These are phyloP conservation scores for Apiospora pterosperma DNA, from an alignment of 2,329 filamentous ascomycete species.

Conservation along the genomic window DNA sequence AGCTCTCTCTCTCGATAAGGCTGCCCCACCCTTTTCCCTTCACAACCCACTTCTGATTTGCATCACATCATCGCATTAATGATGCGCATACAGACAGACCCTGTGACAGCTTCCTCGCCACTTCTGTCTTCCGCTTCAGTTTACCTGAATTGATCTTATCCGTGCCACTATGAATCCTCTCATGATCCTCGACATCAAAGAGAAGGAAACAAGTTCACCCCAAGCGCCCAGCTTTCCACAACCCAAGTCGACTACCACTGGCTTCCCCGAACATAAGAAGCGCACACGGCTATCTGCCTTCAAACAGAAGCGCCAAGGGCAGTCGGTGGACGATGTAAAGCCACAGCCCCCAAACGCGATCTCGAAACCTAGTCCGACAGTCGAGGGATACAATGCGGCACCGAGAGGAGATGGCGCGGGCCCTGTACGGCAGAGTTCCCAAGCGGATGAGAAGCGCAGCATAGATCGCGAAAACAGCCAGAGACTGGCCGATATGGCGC, in stretches of 20 bases:
- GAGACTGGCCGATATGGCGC: conserved; percentile 73
- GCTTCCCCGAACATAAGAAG: conserved; percentile 88
- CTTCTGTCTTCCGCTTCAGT: neutral
- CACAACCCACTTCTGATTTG: neutral
- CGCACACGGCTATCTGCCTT: conserved; percentile 72
- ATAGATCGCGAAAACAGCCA: conserved; percentile 84
- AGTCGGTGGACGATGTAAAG: conserved; percentile 18
- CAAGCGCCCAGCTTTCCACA: conserved; percentile 63
- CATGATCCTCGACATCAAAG: conserved; percentile 73
- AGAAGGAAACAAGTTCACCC: conserved; percentile 60
- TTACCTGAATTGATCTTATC: neutral
- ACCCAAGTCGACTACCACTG: conserved; percentile 55
- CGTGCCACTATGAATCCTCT: conserved; percentile 13
- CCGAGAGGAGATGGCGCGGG: neutral
- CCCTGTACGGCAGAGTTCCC: conserved; percentile 20
- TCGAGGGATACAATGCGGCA: neutral
- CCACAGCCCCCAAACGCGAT: conserved; percentile 9
- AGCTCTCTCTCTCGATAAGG: neutral
- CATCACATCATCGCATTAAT: conserved; percentile 1
- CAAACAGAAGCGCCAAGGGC: conserved; percentile 60
- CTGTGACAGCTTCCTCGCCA: neutral
- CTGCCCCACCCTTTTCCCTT: neutral
- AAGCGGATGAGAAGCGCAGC: conserved; percentile 58
- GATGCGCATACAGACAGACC: neutral
- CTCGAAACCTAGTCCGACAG: neutral